Percentiles rank a stretch among this genome's conserved stretches.
These are phyloP conservation scores for Tetradesmus lagerheimii DNA, from an alignment of 139 green algal species.

Conservation along the genomic window DNA sequence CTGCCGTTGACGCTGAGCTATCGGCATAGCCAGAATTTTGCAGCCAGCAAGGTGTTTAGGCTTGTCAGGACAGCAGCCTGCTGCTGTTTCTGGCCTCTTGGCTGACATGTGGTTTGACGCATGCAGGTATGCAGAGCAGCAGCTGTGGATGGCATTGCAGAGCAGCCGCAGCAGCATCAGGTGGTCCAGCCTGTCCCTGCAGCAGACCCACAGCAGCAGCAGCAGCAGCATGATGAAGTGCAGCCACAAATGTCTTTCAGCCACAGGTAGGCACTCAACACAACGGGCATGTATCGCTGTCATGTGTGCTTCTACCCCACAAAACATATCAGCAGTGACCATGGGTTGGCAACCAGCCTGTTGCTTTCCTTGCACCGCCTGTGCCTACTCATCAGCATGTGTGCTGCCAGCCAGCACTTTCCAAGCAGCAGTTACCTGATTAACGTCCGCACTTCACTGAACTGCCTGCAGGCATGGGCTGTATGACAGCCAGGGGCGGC, in stretches of 20 bases:
- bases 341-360: not conserved
- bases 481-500: slow-evolving; percentile 59
- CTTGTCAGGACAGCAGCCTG: not conserved
- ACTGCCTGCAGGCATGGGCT: slow-evolving; percentile 25
- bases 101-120: not conserved
- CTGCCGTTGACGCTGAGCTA: not conserved
- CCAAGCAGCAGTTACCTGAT: not conserved
- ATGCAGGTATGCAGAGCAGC: slow-evolving; percentile 25
- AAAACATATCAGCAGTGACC: too few species aligned
- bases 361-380: not conserved
- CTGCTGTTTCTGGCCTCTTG: not conserved
- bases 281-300: not conserved
- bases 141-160: not conserved
- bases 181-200: not conserved
- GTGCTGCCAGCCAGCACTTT: not conserved
- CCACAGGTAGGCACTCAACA: not conserved
- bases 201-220: not conserved
- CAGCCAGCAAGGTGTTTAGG: not conserved
- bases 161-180: not conserved
- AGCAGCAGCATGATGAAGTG: slow-evolving; percentile 1
- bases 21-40: not conserved
- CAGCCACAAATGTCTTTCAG: slow-evolving; percentile 31
- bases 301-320: not conserved
- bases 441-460: not conserved
- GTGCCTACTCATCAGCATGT: not conserved